These are phyloP conservation scores for Mycena olivaceomarginata DNA, from an alignment of 768 basidiomycete genomes.

Conservation along the genomic window DNA sequence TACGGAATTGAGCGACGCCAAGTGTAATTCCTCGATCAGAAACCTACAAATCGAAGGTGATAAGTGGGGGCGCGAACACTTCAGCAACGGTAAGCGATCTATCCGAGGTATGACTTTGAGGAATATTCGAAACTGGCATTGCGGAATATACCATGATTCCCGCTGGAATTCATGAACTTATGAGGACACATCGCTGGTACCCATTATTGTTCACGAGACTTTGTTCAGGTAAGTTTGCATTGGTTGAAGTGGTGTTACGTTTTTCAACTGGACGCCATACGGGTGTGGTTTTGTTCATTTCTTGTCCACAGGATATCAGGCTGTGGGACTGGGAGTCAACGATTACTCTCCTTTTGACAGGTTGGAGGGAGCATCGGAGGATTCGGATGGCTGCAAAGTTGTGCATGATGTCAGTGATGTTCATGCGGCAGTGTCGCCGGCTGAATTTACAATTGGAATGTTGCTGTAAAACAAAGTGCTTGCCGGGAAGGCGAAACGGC, in stretches of 20 bases:
- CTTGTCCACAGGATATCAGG: background rate
- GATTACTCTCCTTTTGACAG: background rate
- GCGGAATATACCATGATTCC: slow-evolving; percentile 5
- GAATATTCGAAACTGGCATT: slow-evolving; percentile 3
- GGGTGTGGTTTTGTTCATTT: background rate
- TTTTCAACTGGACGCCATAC: background rate
- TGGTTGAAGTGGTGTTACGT: background rate
- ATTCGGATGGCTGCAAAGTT: background rate
- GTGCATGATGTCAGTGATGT: background rate
- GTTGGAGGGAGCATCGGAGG: background rate
- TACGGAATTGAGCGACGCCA: background rate
- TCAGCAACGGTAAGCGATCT: background rate
- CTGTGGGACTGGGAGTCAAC: background rate
- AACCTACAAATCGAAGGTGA: background rate
- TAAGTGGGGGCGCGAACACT: background rate
- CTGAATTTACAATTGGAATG: background rate
- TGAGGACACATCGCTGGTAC: background rate
- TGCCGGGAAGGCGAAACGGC: background rate
- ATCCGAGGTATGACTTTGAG: background rate
- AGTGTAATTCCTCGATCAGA: background rate
- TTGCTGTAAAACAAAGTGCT: background rate
- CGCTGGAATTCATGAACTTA: background rate
- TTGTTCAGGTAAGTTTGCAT: background rate
- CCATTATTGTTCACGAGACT: background rate
- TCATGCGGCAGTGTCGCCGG: background rate